phyloP scores from a whole-genome alignment of 495 filamentous ascomycete species.

The Bathelium albidoporum region DNA sequence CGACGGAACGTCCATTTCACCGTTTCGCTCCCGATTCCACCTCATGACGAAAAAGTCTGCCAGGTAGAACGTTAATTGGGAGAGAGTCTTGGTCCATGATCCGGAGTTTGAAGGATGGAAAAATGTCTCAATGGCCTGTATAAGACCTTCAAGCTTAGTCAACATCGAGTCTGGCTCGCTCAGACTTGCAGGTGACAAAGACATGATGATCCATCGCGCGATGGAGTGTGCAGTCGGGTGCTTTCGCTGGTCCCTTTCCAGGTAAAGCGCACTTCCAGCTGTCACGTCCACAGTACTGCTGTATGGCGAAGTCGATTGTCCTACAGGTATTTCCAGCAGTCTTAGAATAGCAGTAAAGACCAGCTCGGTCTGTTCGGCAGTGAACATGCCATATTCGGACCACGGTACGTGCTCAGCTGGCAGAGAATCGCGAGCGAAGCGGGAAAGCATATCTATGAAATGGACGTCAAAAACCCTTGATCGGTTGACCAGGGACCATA shows the following conservation, averaged over 20 bases:
- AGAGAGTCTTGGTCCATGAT: constrained; percentile 77
- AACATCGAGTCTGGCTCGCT: constrained; percentile 63
- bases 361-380: constrained; percentile 78
- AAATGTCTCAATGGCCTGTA: constrained; percentile 95
- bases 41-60: constrained; percentile 96
- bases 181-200: constrained; percentile 75
- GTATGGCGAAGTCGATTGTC: constrained; percentile 90
- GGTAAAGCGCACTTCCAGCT: constrained; percentile 68
- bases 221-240: constrained; percentile 85
- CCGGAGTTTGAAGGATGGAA: constrained; percentile 98
- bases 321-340: constrained; percentile 90
- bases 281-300: constrained; percentile 67
- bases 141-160: constrained; percentile 78
- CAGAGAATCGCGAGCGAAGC: constrained; percentile 74
- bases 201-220: constrained; percentile 92
- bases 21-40: constrained; percentile 89
- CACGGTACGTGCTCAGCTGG: constrained; percentile 66
- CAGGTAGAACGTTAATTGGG: constrained; percentile 85
- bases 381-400: constrained; percentile 81
- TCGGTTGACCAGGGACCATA: constrained; percentile 88
- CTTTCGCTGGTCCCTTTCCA: constrained; percentile 87
- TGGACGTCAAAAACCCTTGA: constrained; percentile 79
- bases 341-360: constrained; percentile 88
- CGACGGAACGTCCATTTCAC: constrained; percentile 73
- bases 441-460: constrained; percentile 81